Evolutionary conservation across 2,329 filamentous ascomycete species (phyloP), one percentile per base, ranked within the genome.

Genomic region (Nemania serpens): DNA sequence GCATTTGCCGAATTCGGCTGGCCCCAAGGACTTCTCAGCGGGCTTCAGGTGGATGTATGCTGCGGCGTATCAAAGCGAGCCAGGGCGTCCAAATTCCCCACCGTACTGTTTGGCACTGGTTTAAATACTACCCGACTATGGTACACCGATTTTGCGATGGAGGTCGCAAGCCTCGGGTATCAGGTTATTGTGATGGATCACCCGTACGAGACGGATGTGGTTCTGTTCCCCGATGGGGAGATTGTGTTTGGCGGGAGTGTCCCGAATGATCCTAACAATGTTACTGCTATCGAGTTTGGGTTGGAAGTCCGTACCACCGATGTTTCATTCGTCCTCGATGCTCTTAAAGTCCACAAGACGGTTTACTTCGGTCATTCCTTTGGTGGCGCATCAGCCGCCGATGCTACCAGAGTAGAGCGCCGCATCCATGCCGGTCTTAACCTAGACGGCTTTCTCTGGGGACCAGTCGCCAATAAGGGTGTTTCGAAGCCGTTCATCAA

Each of bases 131-230:
- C 61, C 1, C 47, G 61, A 25, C 13, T 58, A 4, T 63, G 54
- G 50, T 63, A 63, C 42, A 61, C 61, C 13, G 58, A 49, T 47
- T 55, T 61, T n/a, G 61, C 58, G 12, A 53, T 49, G 52, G 61
- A 63, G 41, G 42, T 63, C 20, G 49, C 61, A n/a, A 63, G 61
- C 25, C 39, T 58, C 1, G 61, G 61, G 2, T 61, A 61, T 33
- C 58, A 61, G 36, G 61, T 63, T 5, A 55, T 63, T 15, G 54
- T 57, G 15, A 63, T 63, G 18, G 61, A 63, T 11, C 61, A 63
- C 33, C 61, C 61, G 2, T 63, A 63, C 25, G 61, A 63, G 50
- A 63, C 61, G 10, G 61, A 63, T 48, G 61, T 63, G 10, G 61
- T 63, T 11, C 25, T 50, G 11, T 63, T 63, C 50, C 61, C 61